Base-by-base conservation (phyloP, 1,139 yeast species). In the Entelexis paramagnoliae region DNA sequence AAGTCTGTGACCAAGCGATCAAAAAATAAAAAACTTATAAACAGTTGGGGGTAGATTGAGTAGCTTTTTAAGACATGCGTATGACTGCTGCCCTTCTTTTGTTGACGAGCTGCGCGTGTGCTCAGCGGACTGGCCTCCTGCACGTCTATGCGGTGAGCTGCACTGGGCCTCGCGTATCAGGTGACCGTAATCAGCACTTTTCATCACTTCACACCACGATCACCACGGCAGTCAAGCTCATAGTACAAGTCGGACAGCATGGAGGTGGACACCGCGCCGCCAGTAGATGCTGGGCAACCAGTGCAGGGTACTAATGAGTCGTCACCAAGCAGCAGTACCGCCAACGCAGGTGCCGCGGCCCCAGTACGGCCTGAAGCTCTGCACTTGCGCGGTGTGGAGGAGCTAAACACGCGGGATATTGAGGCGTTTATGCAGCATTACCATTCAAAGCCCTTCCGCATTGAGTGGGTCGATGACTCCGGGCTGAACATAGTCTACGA, bases 391-490 rank as follows among this genome's bases (percentile, higher is more conserved):
- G 93, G 93, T 19, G 91, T 83, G 1, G 87, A 83, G 58, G 78
- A 75, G 49, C 69, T 83, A 55, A 76, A 83, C 40, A 81, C 87
- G 2, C 73, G 75, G 45, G 83, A 81, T 52, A 77, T 83, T 56
- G 78, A 79, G 61, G 66, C 72, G 17, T 83, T 73, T 61, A 66
- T 81, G 17, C 77, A 77, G 51, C 66, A 69, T 52, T 75, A 77
- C 60, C 62, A 79, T 48, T 77, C 77, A 58, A 66, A 60, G 26
- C 64, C 64, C 20, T 80, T 76, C 64, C 68, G 71, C 49, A 66
- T 82, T 28, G 81, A 83, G 61, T 83, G 93, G 93, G 74, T 83
- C 45, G 78, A 83, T 62, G 93, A 83, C 63, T 63, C 75, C 16
- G 69, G 78, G 1, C 74, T 81, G 28, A 79, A 78, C 54, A 64